phyloP scores from a whole-genome alignment of 495 filamentous ascomycete species.

The Podospora comata region DNA sequence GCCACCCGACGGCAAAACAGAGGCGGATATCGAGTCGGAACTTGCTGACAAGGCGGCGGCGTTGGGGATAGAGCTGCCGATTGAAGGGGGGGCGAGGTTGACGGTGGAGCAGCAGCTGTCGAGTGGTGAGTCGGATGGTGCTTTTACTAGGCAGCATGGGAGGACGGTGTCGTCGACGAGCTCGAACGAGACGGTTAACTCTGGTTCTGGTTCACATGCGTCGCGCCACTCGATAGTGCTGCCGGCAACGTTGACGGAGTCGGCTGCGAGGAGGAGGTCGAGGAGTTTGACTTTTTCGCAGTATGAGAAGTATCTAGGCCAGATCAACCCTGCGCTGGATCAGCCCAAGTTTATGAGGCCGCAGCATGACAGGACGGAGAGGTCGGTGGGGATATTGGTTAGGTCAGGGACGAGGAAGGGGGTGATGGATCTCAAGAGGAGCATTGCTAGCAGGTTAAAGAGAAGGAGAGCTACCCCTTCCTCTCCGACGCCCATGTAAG shows the following conservation, averaged over 20 bases:
- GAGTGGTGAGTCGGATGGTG: conserved; percentile 35
- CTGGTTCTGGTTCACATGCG: conserved; percentile 18
- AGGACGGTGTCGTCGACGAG: conserved; percentile 28
- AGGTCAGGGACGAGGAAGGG: conserved; percentile 40
- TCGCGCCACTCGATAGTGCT: conserved; percentile 22
- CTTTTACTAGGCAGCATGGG: conserved; percentile 22
- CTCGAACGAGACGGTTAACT: conserved; percentile 18
- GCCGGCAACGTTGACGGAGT: conserved; percentile 24
- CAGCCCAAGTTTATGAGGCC: conserved; percentile 35
- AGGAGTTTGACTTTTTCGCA: conserved; percentile 47
- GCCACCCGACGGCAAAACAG: conserved; percentile 33
- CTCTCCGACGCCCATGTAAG: conserved; percentile 37
- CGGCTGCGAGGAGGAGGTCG: conserved; percentile 34
- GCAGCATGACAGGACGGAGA: conserved; percentile 21
- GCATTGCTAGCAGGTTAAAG: conserved; percentile 40
- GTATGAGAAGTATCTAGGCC: conserved; percentile 52
- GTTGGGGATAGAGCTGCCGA: conserved; percentile 42
- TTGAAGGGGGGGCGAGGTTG: conserved; percentile 12
- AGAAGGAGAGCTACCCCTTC: conserved; percentile 30
- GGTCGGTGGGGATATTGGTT: conserved; percentile 32
- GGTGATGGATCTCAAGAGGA: conserved; percentile 40
- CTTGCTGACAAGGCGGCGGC: conserved; percentile 39
- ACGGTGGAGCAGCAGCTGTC: conserved; percentile 12
- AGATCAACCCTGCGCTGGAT: conserved; percentile 39
- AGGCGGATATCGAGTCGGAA: conserved; percentile 39